These are phyloP conservation scores for Sphaerulina vaccinii DNA, from an alignment of 2,329 filamentous ascomycete species.

Conservation along the genomic window DNA sequence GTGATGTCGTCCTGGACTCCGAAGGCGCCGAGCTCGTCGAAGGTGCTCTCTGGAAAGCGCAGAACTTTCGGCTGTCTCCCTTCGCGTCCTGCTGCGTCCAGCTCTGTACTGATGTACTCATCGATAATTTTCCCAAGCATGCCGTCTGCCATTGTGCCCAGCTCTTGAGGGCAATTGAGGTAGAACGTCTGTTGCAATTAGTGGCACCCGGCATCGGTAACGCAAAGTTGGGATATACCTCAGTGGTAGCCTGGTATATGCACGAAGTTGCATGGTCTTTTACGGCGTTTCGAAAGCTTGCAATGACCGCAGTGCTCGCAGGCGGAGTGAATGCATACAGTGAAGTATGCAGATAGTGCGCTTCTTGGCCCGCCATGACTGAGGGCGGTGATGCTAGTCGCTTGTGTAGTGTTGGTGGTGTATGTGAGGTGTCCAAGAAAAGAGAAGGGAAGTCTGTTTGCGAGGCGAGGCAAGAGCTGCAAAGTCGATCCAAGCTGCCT, in stretches of 20 bases:
- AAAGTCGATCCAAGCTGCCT: too few relatives aligned
- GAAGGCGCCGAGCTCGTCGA: constrained; percentile 21
- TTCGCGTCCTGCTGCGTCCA: constrained; percentile 18
- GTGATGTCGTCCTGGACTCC: constrained; percentile 9
- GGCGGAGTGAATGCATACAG: constrained; percentile 29
- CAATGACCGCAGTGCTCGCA: constrained; percentile 24
- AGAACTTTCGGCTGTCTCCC: constrained; percentile 20
- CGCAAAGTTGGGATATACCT: constrained; percentile 14
- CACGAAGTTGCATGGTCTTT: constrained; percentile 24
- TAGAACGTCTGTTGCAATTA: constrained; percentile 19
- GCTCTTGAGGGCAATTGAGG: constrained; percentile 20
- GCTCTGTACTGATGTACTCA: constrained; percentile 23
- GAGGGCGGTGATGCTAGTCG: not conserved
- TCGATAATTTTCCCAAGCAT: constrained; percentile 18
- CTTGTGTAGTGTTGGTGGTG: not conserved
- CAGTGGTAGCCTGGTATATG: constrained; percentile 21
- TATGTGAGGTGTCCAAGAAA: not conserved
- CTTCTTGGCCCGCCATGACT: constrained; percentile 23
- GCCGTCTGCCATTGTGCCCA: constrained; percentile 25
- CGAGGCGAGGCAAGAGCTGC: too few relatives aligned
- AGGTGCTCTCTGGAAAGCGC: constrained; percentile 27
- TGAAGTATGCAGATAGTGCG: constrained; percentile 32
- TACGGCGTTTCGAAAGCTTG: constrained; percentile 23
- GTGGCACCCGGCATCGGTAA: not conserved
- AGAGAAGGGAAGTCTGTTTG: not conserved